A percentile compares a stretch with the other conserved stretches of the same genome.
Evolutionary conservation across 2,329 filamentous ascomycete species (phyloP).

Genomic region (Teratosphaeria viscida): DNA sequence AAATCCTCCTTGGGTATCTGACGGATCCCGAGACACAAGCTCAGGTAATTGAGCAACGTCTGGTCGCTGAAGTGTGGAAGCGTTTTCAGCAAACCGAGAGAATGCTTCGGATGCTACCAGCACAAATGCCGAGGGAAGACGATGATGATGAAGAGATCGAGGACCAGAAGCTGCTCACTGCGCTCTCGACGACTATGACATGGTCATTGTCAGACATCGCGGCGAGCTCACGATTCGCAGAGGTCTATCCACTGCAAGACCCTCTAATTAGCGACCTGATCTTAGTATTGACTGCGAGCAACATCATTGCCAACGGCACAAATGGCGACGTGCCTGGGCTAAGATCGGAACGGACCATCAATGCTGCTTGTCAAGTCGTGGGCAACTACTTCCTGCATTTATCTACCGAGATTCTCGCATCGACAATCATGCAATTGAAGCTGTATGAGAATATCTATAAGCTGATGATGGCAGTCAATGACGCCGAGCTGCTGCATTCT

Average conservation of each 20-base stretch:
- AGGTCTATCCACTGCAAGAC: slow-evolving; percentile 5
- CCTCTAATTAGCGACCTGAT: slow-evolving; percentile 3
- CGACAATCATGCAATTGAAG: slow-evolving; percentile 4
- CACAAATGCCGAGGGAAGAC: background rate
- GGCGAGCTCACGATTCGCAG: slow-evolving; percentile 12
- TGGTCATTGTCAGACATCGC: slow-evolving; percentile 24
- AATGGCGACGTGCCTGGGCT: background rate
- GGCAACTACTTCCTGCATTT: slow-evolving; percentile 20
- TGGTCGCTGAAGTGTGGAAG: slow-evolving; percentile 11
- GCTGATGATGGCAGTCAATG: slow-evolving; percentile 3
- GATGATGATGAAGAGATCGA: slow-evolving; percentile 1
- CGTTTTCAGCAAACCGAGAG: slow-evolving; percentile 9
- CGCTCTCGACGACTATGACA: slow-evolving; percentile 17
- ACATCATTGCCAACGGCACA: background rate
- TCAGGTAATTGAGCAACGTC: slow-evolving; percentile 8
- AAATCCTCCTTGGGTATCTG: slow-evolving; percentile 16
- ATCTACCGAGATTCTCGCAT: slow-evolving; percentile 1
- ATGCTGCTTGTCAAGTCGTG: slow-evolving; percentile 19
- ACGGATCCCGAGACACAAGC: slow-evolving; percentile 15
- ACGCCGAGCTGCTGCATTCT: slow-evolving; percentile 18
- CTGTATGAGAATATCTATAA: slow-evolving; percentile 4
- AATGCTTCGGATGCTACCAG: background rate
- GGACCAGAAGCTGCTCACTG: slow-evolving; percentile 12
- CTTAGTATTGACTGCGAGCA: background rate
- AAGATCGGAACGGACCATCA: background rate